Conservation (phyloP, 1,284 basidiomycete genomes). For the Sphaerobolus stellatus region DNA sequence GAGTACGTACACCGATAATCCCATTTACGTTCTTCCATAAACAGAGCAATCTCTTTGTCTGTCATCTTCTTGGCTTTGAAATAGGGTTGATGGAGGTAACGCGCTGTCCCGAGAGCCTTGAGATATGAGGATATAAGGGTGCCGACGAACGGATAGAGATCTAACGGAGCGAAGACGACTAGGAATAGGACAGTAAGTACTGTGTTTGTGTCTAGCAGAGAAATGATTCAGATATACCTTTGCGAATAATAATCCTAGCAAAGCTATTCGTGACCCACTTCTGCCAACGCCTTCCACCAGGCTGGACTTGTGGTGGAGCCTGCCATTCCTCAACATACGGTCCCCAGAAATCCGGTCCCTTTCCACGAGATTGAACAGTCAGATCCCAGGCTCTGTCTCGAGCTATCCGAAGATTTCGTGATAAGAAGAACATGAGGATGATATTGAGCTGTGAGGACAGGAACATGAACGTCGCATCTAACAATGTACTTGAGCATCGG, state of each 20-base stretch:
- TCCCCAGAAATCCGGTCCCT: constrained; percentile 80
- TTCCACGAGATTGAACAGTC: constrained; percentile 76
- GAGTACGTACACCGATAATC: constrained; percentile 71
- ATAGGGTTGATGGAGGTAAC: constrained; percentile 73
- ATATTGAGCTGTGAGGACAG: constrained; percentile 69
- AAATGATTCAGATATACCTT: constrained; percentile 37
- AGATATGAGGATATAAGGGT: constrained; percentile 64
- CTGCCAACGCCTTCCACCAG: constrained; percentile 34
- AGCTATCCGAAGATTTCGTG: constrained; percentile 74
- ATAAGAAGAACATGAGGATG: constrained; percentile 78
- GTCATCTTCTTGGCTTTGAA: constrained; percentile 83
- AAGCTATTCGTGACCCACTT: constrained; percentile 49
- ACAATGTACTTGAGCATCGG: constrained; percentile 3
- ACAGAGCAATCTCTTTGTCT: constrained; percentile 61
- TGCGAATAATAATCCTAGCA: constrained; percentile 48
- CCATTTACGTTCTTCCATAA: constrained; percentile 86
- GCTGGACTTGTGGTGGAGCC: constrained; percentile 53
- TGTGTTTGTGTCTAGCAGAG: neutral
- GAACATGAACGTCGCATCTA: constrained; percentile 75
- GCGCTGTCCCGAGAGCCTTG: constrained; percentile 66
- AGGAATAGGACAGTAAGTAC: neutral
- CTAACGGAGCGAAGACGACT: constrained; percentile 71
- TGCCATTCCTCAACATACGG: constrained; percentile 89
- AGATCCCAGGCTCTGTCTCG: constrained; percentile 77
- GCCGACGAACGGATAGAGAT: constrained; percentile 70